Evolutionary conservation across 257 asterid species (phyloP).

Genomic region (Datura wrightii): DNA sequence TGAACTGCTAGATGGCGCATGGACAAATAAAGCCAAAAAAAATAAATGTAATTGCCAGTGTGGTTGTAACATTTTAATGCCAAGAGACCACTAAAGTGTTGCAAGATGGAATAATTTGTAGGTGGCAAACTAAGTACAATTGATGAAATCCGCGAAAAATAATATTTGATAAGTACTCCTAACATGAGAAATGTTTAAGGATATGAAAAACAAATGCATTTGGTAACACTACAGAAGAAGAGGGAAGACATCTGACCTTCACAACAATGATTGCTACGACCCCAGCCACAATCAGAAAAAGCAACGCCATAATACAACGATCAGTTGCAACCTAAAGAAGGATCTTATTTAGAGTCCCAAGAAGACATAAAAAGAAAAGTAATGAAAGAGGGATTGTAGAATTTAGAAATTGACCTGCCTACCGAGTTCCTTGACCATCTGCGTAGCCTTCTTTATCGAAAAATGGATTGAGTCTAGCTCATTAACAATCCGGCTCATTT

Average conservation of each 20-base stretch:
- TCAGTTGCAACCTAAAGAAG: slow-evolving; percentile 93
- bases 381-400: slow-evolving; percentile 40
- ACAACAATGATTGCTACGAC: slow-evolving; percentile 87
- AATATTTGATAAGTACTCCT: not conserved
- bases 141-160: not conserved
- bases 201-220: slow-evolving; percentile 17
- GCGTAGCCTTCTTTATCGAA: slow-evolving; percentile 92
- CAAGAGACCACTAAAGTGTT: not conserved
- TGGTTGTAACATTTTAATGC: not conserved
- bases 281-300: slow-evolving; percentile 89
- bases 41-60: not conserved
- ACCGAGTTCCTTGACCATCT: slow-evolving; percentile 98
- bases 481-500: slow-evolving; percentile 96
- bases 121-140: not conserved
- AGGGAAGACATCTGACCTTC: slow-evolving; percentile 62
- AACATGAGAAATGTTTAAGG: not conserved
- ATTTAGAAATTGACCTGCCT: slow-evolving; percentile 90
- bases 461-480: slow-evolving; percentile 97
- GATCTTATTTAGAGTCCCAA: slow-evolving; percentile 39
- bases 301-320: slow-evolving; percentile 90
- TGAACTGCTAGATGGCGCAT: not conserved
- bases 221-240: not conserved
- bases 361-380: slow-evolving; percentile 33
- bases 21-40: not conserved
- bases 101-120: not conserved